Conservation (phyloP, 129 eudicot genomes). For the Arctium lappa region DNA sequence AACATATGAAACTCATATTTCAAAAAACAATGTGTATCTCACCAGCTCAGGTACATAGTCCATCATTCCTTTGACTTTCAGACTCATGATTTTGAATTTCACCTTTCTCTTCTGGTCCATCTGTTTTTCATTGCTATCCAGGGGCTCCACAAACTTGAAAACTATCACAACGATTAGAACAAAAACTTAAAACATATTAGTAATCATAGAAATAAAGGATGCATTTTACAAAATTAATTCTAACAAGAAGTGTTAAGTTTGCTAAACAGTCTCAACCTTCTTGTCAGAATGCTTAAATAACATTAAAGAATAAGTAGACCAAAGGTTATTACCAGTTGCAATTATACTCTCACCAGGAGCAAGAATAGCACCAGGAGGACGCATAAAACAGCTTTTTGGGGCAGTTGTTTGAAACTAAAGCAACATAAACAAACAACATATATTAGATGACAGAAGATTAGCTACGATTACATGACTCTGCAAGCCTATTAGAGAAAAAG, state of each 20-base stretch:
- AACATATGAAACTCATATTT: neutral
- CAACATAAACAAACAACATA: conserved; percentile 9
- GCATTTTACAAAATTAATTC: neutral
- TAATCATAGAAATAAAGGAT: no score
- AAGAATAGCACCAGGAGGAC: conserved; percentile 69
- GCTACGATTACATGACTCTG: neutral
- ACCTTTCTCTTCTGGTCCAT: conserved; percentile 49
- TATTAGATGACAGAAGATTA: neutral
- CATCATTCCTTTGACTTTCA: conserved; percentile 57
- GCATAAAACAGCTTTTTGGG: conserved; percentile 71
- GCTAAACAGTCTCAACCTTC: neutral
- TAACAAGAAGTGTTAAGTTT: neutral
- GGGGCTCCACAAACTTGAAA: conserved; percentile 74
- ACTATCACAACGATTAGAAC: conserved; percentile 24
- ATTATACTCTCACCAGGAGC: conserved; percentile 61
- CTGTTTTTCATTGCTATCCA: conserved; percentile 55
- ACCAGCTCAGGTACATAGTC: conserved; percentile 69
- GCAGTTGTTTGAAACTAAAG: conserved; percentile 68
- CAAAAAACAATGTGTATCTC: neutral
- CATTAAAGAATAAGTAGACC: neutral
- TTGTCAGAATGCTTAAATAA: neutral
- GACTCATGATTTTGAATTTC: conserved; percentile 64
- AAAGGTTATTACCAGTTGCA: conserved; percentile 47
- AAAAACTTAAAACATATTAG: neutral
- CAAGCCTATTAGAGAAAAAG: neutral